Conservation (phyloP, 257 asterid genomes). For the Avicennia marina region DNA sequence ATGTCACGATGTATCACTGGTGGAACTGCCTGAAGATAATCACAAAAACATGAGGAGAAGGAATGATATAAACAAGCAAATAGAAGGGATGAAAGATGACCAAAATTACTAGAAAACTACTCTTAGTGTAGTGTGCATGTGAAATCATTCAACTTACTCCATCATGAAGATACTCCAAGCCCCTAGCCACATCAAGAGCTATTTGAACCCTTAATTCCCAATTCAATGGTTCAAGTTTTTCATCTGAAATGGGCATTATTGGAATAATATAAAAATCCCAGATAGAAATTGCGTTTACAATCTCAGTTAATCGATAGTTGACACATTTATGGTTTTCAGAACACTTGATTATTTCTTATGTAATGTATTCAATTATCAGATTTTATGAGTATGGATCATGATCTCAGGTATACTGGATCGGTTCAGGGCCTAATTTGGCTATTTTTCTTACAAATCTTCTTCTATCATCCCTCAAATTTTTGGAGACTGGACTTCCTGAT, state of each 20-base stretch:
- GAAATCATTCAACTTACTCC: slow-evolving; percentile 55
- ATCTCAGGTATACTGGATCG: no score
- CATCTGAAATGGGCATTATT: slow-evolving; percentile 35
- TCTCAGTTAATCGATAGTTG: no score
- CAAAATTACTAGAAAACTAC: neutral
- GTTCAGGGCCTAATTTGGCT: no score
- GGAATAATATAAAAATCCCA: no score
- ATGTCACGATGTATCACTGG: slow-evolving; percentile 90
- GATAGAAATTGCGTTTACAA: no score
- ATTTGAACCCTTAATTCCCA: slow-evolving; percentile 81
- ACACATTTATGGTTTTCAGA: no score
- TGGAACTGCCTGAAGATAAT: slow-evolving; percentile 82
- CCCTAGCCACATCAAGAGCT: slow-evolving; percentile 96
- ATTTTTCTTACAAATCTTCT: no score
- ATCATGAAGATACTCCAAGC: slow-evolving; percentile 96
- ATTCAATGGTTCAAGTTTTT: slow-evolving; percentile 46
- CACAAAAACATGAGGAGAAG: slow-evolving; percentile 7
- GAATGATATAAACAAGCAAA: slow-evolving; percentile 12
- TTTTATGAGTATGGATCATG: no score
- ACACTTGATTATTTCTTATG: no score
- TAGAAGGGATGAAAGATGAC: neutral
- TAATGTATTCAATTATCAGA: no score
- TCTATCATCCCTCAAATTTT: no score
- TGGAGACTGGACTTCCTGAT: no score
- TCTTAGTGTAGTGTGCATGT: neutral